A percentile compares a stretch with the other conserved stretches of the same genome.
Evolutionary conservation across 306 rosid species (phyloP).

Genomic region (Vicia faba): DNA sequence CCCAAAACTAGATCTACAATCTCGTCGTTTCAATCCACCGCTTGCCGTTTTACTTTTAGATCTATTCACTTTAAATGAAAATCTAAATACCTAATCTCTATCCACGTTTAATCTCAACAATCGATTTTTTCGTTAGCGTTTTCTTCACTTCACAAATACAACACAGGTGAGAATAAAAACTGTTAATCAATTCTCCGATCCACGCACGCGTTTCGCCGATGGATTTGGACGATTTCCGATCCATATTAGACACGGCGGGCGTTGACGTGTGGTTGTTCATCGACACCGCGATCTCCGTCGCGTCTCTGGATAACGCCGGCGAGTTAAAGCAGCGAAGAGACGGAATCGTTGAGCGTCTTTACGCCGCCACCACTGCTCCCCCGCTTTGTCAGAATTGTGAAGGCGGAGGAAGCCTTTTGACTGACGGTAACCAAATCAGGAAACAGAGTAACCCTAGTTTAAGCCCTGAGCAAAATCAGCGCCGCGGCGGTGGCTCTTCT

Average conservation of each 20-base stretch:
- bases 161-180: too few relatives aligned
- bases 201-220: conserved; percentile 39
- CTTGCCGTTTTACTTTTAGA: conserved; percentile 28
- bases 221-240: conserved; percentile 89
- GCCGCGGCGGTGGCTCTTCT: conserved; percentile 39
- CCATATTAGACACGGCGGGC: conserved; percentile 69
- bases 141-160: not conserved
- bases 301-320: conserved; percentile 58
- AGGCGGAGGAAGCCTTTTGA: not conserved
- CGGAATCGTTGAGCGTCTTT: conserved; percentile 75
- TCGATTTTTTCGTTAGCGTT: not conserved
- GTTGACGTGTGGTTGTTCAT: conserved; percentile 87
- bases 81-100: too few relatives aligned
- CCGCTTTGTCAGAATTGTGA: conserved; percentile 56
- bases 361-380: conserved; percentile 45
- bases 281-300: conserved; percentile 84
- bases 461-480: conserved; percentile 34
- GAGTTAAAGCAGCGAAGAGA: conserved; percentile 79
- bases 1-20: conserved; percentile 44
- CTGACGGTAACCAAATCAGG: conserved; percentile 37
- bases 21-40: conserved; percentile 35
- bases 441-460: conserved; percentile 39
- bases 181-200: too few relatives aligned
- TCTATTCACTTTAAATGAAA: not conserved
- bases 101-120: too few relatives aligned